Evolutionary conservation across 768 basidiomycete species (phyloP).

Genomic region (Suillus subluteus): DNA sequence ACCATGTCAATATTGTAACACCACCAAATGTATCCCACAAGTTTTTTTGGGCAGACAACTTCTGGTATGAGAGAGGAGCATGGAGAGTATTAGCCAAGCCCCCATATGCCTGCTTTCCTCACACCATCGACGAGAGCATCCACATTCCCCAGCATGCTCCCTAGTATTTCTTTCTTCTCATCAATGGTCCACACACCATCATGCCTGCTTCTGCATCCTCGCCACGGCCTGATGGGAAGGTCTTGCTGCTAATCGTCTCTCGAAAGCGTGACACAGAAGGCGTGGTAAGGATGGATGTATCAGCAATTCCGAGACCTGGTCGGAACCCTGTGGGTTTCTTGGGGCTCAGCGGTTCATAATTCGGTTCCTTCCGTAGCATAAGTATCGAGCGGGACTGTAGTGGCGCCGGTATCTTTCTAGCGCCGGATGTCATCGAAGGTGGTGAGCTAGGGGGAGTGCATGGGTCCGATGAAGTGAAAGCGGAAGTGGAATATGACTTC

Average conservation of each 20-base stretch:
- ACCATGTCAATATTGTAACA: conserved; percentile 5
- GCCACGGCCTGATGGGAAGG: neutral
- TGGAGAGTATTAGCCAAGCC: conserved; percentile 49
- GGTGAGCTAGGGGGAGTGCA: conserved; percentile 30
- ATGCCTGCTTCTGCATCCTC: conserved; percentile 18
- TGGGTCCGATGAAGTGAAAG: conserved; percentile 20
- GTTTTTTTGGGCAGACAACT: neutral
- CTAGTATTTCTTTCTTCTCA: conserved; percentile 82
- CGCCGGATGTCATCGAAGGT: conserved; percentile 29
- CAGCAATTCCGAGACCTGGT: conserved; percentile 35
- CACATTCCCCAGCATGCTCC: conserved; percentile 87
- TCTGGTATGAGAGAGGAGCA: neutral
- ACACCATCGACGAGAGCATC: conserved; percentile 90
- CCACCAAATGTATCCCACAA: conserved; percentile 2
- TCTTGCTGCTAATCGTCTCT: conserved; percentile 13
- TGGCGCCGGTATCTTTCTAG: conserved; percentile 26
- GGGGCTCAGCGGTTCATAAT: conserved; percentile 75
- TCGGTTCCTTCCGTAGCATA: conserved; percentile 72
- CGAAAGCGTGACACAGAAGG: conserved; percentile 15
- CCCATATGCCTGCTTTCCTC: conserved; percentile 86
- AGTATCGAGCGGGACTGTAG: conserved; percentile 54
- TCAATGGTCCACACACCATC: conserved; percentile 59
- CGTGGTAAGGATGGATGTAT: conserved; percentile 12
- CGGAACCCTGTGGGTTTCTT: conserved; percentile 47
- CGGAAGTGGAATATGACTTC: conserved; percentile 34